Evolutionary conservation across 1,284 basidiomycete species (phyloP).

Genomic region (Earliella scabrosa): DNA sequence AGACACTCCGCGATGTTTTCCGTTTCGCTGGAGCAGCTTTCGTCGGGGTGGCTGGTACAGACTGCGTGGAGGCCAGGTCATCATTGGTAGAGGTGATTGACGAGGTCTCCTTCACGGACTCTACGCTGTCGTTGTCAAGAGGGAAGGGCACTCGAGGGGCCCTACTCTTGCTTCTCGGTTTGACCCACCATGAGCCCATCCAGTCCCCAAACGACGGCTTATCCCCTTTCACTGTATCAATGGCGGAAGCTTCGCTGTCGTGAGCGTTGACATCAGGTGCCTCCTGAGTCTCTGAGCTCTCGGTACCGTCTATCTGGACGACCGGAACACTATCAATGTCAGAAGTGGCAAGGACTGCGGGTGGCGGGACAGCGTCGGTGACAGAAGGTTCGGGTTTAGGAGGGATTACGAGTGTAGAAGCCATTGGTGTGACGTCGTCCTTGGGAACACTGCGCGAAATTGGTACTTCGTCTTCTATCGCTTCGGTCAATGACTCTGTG

Average conservation of each 20-base stretch:
- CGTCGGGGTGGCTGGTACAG: constrained; percentile 21
- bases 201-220: constrained; percentile 49
- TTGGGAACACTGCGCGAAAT: constrained; percentile 39
- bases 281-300: not conserved
- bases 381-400: constrained; percentile 9
- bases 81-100: constrained; percentile 5
- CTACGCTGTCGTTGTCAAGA: constrained; percentile 8
- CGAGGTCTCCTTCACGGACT: constrained; percentile 23
- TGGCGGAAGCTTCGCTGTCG: not conserved
- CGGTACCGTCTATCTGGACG: not conserved
- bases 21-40: constrained; percentile 36
- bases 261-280: not conserved
- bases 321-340: too few species aligned
- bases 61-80: constrained; percentile 13
- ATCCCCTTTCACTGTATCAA: constrained; percentile 27
- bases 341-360: constrained; percentile 9
- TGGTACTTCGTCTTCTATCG: constrained; percentile 63
- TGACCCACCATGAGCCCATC: constrained; percentile 71
- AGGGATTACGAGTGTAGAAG: constrained; percentile 8
- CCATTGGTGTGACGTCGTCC: constrained; percentile 32
- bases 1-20: constrained; percentile 62
- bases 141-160: constrained; percentile 25
- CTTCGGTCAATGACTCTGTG: constrained; percentile 70
- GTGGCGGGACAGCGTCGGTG: constrained; percentile 13
- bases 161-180: constrained; percentile 37